Evolutionary conservation across 2,329 filamentous ascomycete species (phyloP).

Genomic region (Fusarium concolor): DNA sequence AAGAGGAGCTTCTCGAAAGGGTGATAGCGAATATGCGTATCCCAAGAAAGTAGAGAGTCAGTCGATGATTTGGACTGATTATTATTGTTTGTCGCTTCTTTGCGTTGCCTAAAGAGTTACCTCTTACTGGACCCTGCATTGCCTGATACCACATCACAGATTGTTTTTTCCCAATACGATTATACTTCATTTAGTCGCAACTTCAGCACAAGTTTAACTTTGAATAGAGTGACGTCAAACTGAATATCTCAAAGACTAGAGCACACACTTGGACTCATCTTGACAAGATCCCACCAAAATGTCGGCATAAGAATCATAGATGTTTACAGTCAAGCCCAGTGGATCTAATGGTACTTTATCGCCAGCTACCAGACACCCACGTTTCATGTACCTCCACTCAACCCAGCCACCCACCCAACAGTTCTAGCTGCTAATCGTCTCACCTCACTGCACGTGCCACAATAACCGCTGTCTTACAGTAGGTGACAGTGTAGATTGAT

Average conservation of each 20-base stretch:
- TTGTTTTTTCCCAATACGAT: not conserved
- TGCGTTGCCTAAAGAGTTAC: not conserved
- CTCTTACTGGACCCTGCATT: not conserved
- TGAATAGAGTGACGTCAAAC: not conserved
- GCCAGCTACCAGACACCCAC: slow-evolving; percentile 16
- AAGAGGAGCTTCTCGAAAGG: slow-evolving; percentile 60
- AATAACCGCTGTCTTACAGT: slow-evolving; percentile 29
- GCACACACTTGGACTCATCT: not conserved
- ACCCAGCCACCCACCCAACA: slow-evolving; percentile 45
- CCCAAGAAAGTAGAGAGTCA: slow-evolving; percentile 46
- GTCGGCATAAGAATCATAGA: slow-evolving; percentile 22
- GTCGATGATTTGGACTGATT: not conserved
- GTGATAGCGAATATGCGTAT: slow-evolving; percentile 61
- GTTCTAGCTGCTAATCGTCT: slow-evolving; percentile 36
- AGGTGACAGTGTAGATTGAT: slow-evolving; percentile 13
- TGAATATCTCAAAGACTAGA: not conserved
- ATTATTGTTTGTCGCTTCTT: not conserved
- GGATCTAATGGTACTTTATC: slow-evolving; percentile 29
- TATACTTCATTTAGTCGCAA: not conserved
- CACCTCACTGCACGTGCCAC: slow-evolving; percentile 45
- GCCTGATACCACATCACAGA: slow-evolving; percentile 16
- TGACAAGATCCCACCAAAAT: not conserved
- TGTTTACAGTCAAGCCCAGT: slow-evolving; percentile 23
- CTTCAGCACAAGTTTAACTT: not conserved
- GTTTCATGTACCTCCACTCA: slow-evolving; percentile 32